A percentile compares a stretch with the other conserved stretches of the same genome.
Conservation (phyloP, 106 monocot species). For the Acorus calamus region DNA sequence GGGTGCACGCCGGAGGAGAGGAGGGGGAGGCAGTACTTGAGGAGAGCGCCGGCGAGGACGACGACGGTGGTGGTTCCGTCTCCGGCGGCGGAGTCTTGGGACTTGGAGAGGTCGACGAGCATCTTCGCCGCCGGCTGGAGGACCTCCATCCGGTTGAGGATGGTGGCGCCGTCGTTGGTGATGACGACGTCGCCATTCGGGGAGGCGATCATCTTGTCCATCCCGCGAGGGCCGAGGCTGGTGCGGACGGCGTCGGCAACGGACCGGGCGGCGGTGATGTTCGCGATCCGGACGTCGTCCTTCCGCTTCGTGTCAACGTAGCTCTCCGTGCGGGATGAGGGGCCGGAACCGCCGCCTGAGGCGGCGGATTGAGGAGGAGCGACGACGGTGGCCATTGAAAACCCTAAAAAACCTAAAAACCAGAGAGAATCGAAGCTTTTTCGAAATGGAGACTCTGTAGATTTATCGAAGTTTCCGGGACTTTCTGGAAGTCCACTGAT, state of each 20-base stretch:
- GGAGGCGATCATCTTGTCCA: slow-evolving; percentile 97
- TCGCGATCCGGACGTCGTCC: slow-evolving; percentile 59
- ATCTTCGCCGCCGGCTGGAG: slow-evolving; percentile 89
- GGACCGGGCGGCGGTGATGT: slow-evolving; percentile 60
- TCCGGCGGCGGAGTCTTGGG: slow-evolving; percentile 81
- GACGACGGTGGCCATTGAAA: slow-evolving; percentile 11
- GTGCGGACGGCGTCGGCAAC: slow-evolving; percentile 81
- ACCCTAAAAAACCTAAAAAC: slow-evolving; percentile 16
- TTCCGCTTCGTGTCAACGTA: slow-evolving; percentile 69
- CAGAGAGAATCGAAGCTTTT: too few relatives aligned
- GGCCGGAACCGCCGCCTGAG: not conserved
- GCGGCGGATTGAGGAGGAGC: not conserved
- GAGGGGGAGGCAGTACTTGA: slow-evolving; percentile 44
- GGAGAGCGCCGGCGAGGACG: slow-evolving; percentile 76
- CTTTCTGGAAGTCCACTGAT: too few relatives aligned
- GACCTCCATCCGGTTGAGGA: slow-evolving; percentile 79
- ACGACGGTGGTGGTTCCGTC: slow-evolving; percentile 93
- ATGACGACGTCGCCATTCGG: slow-evolving; percentile 77
- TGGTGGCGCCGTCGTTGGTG: slow-evolving; percentile 96
- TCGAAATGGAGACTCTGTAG: too few relatives aligned
- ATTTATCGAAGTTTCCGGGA: too few relatives aligned
- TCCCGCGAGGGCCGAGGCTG: slow-evolving; percentile 69
- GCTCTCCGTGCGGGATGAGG: slow-evolving; percentile 51
- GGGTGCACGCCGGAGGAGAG: slow-evolving; percentile 71
- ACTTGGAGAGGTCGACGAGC: slow-evolving; percentile 79